phyloP scores from a whole-genome alignment of 192 early-diverging fungal species.

The Lunasporangiospora selenospora region DNA sequence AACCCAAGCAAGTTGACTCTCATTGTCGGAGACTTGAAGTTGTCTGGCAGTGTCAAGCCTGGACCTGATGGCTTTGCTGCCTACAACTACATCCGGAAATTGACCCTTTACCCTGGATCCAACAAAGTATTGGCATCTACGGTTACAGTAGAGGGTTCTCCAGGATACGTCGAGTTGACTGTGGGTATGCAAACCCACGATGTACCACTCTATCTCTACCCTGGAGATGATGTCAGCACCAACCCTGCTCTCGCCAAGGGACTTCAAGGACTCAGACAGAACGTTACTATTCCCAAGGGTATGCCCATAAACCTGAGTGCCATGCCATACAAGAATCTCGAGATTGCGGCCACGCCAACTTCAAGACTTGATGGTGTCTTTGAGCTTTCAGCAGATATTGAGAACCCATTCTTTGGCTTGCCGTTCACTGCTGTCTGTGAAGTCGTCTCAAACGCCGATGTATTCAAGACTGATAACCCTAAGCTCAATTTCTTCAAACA shows the following conservation, averaged over 20 bases:
- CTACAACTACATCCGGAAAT: background rate
- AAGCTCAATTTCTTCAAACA: no score
- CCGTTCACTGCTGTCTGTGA: no score
- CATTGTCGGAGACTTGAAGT: conserved; percentile 5
- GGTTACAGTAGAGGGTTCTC: no score
- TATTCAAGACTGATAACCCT: no score
- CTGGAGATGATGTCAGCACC: background rate
- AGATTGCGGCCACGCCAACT: no score
- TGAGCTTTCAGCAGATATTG: no score
- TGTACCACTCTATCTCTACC: background rate
- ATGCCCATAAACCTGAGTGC: no score
- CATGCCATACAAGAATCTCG: no score
- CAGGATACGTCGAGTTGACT: background rate
- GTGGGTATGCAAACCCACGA: background rate
- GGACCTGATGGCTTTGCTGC: background rate
- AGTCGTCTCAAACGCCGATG: no score
- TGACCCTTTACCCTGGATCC: conserved; percentile 17
- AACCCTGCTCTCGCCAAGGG: conserved; percentile 16
- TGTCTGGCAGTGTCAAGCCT: conserved; percentile 3
- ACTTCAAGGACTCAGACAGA: background rate
- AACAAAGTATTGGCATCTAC: background rate
- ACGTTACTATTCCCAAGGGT: background rate
- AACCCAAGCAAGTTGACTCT: conserved; percentile 45
- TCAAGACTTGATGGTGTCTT: no score
- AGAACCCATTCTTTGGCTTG: no score